phyloP scores from a whole-genome alignment of 2,329 filamentous ascomycete genomes.

The Aspergillus quadrilineatus region DNA sequence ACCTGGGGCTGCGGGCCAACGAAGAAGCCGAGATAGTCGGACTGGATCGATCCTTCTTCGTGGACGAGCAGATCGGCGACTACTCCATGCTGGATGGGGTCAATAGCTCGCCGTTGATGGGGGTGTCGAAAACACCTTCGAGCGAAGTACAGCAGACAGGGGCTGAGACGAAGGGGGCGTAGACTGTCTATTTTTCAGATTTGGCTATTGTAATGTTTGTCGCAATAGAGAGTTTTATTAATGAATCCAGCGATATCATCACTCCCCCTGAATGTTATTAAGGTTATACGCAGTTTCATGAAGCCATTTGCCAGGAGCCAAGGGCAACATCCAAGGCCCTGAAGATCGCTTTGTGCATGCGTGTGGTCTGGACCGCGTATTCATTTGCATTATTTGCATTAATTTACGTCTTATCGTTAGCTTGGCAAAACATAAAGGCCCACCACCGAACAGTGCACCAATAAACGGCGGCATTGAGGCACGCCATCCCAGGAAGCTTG shows the following conservation, averaged over 20 bases:
- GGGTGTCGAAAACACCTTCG: constrained; percentile 16
- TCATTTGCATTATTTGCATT: background rate
- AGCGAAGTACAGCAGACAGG: constrained; percentile 12
- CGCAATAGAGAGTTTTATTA: background rate
- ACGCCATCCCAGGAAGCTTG: constrained; percentile 20
- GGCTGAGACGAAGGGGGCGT: constrained; percentile 7
- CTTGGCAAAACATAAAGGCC: background rate
- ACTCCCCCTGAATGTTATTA: background rate
- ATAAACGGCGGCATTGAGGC: constrained; percentile 5
- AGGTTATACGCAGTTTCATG: background rate
- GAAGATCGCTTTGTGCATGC: constrained; percentile 6
- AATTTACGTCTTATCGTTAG: background rate
- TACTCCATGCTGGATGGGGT: constrained; percentile 41
- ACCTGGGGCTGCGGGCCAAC: constrained; percentile 54
- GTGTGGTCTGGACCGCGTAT: constrained; percentile 2
- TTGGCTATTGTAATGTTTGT: background rate
- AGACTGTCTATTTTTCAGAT: background rate
- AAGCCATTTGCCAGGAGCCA: background rate
- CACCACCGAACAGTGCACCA: constrained; percentile 9
- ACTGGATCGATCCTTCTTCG: constrained; percentile 56
- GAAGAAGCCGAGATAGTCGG: constrained; percentile 58
- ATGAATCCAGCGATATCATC: background rate
- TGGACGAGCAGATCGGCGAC: constrained; percentile 58
- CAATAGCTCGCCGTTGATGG: constrained; percentile 14
- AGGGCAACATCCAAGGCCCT: background rate